Percentiles rank a stretch among this genome's conserved stretches.
Evolutionary conservation across 2,329 filamentous ascomycete genomes (phyloP).

Genomic region (Aspergillus quadricinctus): DNA sequence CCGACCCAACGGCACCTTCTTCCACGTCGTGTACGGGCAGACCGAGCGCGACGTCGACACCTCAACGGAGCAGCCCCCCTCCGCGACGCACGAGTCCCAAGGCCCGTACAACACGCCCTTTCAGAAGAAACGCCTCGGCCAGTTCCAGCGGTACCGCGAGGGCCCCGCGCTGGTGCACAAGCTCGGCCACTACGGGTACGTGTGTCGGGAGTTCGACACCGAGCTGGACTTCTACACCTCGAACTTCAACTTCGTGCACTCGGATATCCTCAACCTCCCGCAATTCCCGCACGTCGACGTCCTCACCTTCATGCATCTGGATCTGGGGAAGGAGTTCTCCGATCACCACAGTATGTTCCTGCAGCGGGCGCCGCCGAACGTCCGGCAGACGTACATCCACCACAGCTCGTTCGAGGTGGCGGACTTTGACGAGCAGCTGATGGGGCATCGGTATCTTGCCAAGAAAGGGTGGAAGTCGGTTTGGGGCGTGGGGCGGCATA

Average conservation of each 20-base stretch:
- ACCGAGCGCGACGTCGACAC: conserved; percentile 28
- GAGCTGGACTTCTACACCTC: conserved; percentile 35
- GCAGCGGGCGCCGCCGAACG: conserved; percentile 18
- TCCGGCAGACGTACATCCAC: conserved; percentile 50
- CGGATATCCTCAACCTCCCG: conserved; percentile 27
- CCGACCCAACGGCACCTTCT: conserved; percentile 52
- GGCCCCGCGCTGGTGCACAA: conserved; percentile 32
- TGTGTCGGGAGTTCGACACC: conserved; percentile 28
- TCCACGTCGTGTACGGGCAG: conserved; percentile 57
- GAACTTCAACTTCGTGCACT: conserved; percentile 42
- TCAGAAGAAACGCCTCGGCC: conserved; percentile 17
- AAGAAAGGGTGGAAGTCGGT: conserved; percentile 60
- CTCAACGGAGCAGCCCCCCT: conserved; percentile 20
- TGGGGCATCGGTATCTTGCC: conserved; percentile 66
- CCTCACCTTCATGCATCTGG: conserved; percentile 52
- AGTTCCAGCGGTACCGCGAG: conserved; percentile 31
- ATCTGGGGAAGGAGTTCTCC: conserved; percentile 45
- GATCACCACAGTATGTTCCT: conserved; percentile 58
- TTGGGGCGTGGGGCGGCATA: conserved; percentile 68
- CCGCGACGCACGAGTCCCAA: conserved; percentile 10
- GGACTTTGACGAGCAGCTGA: conserved; percentile 65
- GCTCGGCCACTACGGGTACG: conserved; percentile 40
- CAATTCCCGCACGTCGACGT: conserved; percentile 37
- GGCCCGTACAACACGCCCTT: conserved; percentile 15
- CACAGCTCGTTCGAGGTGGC: conserved; percentile 67